Conservation (phyloP, 805 yeast genomes). For the Candida odintsovae region DNA sequence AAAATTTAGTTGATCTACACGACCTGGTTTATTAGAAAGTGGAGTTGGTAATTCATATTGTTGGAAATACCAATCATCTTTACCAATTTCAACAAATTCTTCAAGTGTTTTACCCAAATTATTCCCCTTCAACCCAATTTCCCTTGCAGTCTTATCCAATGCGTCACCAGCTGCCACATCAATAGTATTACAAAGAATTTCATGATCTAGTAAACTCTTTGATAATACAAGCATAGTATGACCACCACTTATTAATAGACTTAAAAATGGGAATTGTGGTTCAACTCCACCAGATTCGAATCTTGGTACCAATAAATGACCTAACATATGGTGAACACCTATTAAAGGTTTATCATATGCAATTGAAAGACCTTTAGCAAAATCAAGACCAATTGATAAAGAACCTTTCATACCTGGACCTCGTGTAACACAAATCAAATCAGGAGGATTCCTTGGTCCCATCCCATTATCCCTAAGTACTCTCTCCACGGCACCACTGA, state of each 20-base stretch:
- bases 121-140: constrained; percentile 70
- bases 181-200: constrained; percentile 63
- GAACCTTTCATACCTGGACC: constrained; percentile 98
- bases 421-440: constrained; percentile 80
- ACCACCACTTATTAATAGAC: constrained; percentile 86
- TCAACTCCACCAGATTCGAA: constrained; percentile 34
- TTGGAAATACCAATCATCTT: constrained; percentile 24
- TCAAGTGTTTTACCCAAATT: constrained; percentile 88
- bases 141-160: constrained; percentile 87
- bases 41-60: constrained; percentile 42
- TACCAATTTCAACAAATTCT: constrained; percentile 34
- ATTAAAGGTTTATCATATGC: constrained; percentile 76
- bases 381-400: constrained; percentile 70
- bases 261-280: constrained; percentile 63
- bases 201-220: constrained; percentile 55
- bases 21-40: constrained; percentile 40
- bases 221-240: constrained; percentile 85
- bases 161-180: constrained; percentile 95
- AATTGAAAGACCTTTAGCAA: constrained; percentile 77
- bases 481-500: constrained; percentile 46
- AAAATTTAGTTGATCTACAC: constrained; percentile 45
- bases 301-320: constrained; percentile 72
- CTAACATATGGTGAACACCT: constrained; percentile 96
- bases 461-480: constrained; percentile 30
- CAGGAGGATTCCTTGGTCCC: constrained; percentile 37